Conservation (phyloP, 108 stramenopile species). For the Cyclotella baltica region DNA sequence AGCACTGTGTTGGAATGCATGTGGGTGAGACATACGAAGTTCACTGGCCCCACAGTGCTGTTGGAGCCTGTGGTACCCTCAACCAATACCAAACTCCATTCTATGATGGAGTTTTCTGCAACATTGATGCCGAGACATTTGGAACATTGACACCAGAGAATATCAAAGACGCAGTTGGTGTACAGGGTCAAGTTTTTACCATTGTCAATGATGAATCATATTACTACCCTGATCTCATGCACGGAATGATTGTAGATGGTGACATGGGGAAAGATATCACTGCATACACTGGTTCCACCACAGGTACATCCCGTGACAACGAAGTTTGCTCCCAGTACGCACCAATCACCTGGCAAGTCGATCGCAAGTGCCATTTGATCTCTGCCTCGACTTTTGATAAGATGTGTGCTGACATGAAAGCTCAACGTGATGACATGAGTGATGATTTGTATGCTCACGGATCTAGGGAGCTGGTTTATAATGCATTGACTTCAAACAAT, state of each 20-base stretch:
- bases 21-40: constrained; percentile 62
- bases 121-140: constrained; percentile 22
- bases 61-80: constrained; percentile 51
- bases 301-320: constrained; percentile 59
- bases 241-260: constrained; percentile 48
- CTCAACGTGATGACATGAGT: constrained; percentile 69
- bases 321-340: constrained; percentile 66
- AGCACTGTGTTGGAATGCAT: constrained; percentile 54
- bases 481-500: constrained; percentile 55
- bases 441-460: constrained; percentile 75
- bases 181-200: constrained; percentile 57
- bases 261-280: constrained; percentile 49
- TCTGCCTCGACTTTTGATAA: constrained; percentile 77
- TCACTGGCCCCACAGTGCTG: constrained; percentile 60
- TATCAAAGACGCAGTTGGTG: constrained; percentile 37
- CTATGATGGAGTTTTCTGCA: constrained; percentile 64
- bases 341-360: constrained; percentile 81
- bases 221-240: constrained; percentile 57
- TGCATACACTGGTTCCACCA: constrained; percentile 75
- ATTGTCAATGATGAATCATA: constrained; percentile 59
- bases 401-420: constrained; percentile 71
- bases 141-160: constrained; percentile 2
- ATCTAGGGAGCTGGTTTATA: constrained; percentile 60
- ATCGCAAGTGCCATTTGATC: constrained; percentile 78
- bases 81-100: constrained; percentile 62